Conservation (phyloP, 768 basidiomycete species). For the Clavulina sp. region DNA sequence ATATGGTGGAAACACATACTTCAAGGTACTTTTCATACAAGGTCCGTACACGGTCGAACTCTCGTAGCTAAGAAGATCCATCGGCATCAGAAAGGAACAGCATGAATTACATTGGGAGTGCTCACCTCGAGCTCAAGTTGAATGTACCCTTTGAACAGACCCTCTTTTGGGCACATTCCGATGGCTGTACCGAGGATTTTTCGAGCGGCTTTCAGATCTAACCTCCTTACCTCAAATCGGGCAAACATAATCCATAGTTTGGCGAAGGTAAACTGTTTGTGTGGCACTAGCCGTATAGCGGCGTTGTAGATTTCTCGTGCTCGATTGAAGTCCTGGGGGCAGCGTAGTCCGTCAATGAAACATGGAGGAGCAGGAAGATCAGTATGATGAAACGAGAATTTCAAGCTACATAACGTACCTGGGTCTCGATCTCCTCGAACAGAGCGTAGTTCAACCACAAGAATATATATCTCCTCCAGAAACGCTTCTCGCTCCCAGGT, state of each 20-base stretch:
- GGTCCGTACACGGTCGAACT: constrained; percentile 84
- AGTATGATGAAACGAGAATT: background rate
- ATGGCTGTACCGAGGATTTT: constrained; percentile 81
- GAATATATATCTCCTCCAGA: constrained; percentile 82
- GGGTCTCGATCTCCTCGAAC: constrained; percentile 91
- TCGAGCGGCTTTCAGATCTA: constrained; percentile 68
- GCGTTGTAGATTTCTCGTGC: constrained; percentile 87
- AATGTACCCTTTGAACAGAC: constrained; percentile 90
- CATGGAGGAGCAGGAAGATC: background rate
- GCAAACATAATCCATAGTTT: constrained; percentile 92
- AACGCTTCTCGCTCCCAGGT: constrained; percentile 81
- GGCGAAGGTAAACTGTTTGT: constrained; percentile 94
- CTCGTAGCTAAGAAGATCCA: constrained; percentile 44
- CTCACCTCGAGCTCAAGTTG: constrained; percentile 78
- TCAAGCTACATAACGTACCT: constrained; percentile 32
- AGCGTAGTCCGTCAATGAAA: background rate
- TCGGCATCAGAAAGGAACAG: background rate
- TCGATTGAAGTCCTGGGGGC: constrained; percentile 55
- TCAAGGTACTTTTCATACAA: constrained; percentile 92
- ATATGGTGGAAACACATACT: constrained; percentile 25
- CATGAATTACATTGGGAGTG: constrained; percentile 2
- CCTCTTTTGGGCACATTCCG: constrained; percentile 92
- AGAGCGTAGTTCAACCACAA: constrained; percentile 90
- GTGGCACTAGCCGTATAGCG: constrained; percentile 73
- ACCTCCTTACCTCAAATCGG: constrained; percentile 72